Conservation (phyloP, 495 filamentous ascomycete genomes). For the Aspergillus bridgeri region DNA sequence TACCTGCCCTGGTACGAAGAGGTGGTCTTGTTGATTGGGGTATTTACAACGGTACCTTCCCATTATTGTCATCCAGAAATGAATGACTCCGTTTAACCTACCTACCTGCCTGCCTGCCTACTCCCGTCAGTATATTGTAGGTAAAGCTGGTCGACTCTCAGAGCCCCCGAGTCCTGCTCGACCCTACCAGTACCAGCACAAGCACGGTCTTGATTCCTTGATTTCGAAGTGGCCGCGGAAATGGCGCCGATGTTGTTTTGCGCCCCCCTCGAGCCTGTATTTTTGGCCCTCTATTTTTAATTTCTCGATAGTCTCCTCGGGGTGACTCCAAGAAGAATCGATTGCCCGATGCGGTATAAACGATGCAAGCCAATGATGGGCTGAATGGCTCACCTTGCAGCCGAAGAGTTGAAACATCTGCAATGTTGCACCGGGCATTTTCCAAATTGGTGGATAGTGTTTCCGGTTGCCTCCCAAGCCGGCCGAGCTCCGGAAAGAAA, state of each 20-base stretch:
- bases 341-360: background rate
- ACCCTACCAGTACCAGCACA: too few relatives aligned
- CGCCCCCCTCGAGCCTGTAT: background rate
- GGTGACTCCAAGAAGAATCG: background rate
- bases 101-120: too few relatives aligned
- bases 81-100: too few relatives aligned
- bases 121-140: too few relatives aligned
- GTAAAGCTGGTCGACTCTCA: too few relatives aligned
- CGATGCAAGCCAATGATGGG: slow-evolving; percentile 4
- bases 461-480: background rate
- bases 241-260: background rate
- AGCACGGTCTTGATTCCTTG: too few relatives aligned
- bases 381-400: slow-evolving; percentile 7
- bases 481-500: background rate
- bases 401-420: background rate
- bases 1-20: too few relatives aligned
- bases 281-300: background rate
- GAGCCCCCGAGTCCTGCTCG: too few relatives aligned
- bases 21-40: too few relatives aligned
- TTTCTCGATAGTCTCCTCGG: background rate
- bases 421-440: background rate
- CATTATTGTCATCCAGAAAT: too few relatives aligned
- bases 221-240: too few relatives aligned
- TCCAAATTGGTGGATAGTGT: slow-evolving; percentile 3
- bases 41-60: too few relatives aligned